Evolutionary conservation across 768 basidiomycete genomes (phyloP).

Genomic region (Panaeolus cyanescens): DNA sequence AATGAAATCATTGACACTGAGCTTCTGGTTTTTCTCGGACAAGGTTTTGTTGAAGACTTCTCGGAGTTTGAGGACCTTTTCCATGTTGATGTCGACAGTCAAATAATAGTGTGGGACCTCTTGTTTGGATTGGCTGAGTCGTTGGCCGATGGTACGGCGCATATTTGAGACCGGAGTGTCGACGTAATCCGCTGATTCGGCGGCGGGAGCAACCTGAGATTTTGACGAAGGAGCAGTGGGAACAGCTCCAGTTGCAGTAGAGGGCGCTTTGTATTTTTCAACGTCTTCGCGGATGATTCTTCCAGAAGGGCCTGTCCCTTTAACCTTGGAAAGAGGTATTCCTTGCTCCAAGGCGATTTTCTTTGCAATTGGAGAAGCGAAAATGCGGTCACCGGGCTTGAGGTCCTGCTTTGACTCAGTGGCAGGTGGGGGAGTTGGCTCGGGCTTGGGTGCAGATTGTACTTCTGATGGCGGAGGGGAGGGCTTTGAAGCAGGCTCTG

Average conservation of each 20-base stretch:
- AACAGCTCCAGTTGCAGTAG: constrained; percentile 42
- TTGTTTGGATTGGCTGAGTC: constrained; percentile 92
- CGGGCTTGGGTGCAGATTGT: constrained; percentile 19
- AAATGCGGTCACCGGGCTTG: constrained; percentile 78
- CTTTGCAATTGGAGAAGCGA: constrained; percentile 95
- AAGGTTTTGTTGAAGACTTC: constrained; percentile 94
- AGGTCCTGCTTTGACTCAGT: constrained; percentile 54
- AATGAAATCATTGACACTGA: constrained; percentile 98
- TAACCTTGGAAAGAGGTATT: constrained; percentile 85
- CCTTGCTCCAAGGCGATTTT: constrained; percentile 95
- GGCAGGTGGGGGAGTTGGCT: constrained; percentile 20
- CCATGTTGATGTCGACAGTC: constrained; percentile 95
- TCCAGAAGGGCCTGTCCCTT: constrained; percentile 92
- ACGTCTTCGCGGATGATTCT: constrained; percentile 95
- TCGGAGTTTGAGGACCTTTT: constrained; percentile 89
- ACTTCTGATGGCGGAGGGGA: constrained; percentile 29
- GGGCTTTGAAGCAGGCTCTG: constrained; percentile 23
- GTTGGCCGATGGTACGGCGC: constrained; percentile 89
- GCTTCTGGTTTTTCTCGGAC: constrained; percentile 90
- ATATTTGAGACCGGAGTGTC: constrained; percentile 93
- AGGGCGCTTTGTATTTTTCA: constrained; percentile 76
- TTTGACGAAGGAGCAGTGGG: constrained; percentile 34
- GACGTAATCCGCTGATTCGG: constrained; percentile 66
- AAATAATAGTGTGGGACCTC: constrained; percentile 97
- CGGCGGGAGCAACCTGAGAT: constrained; percentile 48